Conservation (phyloP, 2,329 filamentous ascomycete species). For the Cordyceps farinosa region DNA sequence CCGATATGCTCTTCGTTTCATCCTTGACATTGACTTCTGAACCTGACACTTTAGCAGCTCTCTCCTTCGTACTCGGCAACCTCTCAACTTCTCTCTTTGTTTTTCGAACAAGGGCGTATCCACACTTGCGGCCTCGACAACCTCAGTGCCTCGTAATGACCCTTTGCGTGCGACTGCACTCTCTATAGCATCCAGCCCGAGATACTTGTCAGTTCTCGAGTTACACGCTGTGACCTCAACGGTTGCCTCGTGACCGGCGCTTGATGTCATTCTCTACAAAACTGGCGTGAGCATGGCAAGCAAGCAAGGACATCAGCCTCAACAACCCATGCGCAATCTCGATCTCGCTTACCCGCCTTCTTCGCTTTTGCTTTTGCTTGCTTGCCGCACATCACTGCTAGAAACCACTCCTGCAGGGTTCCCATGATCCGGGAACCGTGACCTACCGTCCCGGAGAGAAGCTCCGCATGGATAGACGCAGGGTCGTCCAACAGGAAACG, state of each 20-base stretch:
- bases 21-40: too few relatives aligned
- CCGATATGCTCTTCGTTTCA: too few relatives aligned
- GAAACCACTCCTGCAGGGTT: neutral
- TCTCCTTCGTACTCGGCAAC: too few relatives aligned
- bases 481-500: too few relatives aligned
- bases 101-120: neutral
- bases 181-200: too few relatives aligned
- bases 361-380: neutral
- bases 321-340: neutral
- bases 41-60: too few relatives aligned
- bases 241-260: neutral
- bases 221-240: neutral
- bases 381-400: neutral
- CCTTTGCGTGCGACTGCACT: too few relatives aligned
- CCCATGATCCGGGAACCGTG: neutral
- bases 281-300: neutral
- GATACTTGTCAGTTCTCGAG: too few relatives aligned
- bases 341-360: neutral
- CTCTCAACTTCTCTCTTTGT: too few relatives aligned
- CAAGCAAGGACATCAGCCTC: neutral
- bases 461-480: too few relatives aligned
- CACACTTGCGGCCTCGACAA: neutral
- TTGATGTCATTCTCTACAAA: neutral
- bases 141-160: too few relatives aligned
- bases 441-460: too few relatives aligned